Evolutionary conservation across 495 filamentous ascomycete genomes (phyloP).

Genomic region (Penicillium odoratum): DNA sequence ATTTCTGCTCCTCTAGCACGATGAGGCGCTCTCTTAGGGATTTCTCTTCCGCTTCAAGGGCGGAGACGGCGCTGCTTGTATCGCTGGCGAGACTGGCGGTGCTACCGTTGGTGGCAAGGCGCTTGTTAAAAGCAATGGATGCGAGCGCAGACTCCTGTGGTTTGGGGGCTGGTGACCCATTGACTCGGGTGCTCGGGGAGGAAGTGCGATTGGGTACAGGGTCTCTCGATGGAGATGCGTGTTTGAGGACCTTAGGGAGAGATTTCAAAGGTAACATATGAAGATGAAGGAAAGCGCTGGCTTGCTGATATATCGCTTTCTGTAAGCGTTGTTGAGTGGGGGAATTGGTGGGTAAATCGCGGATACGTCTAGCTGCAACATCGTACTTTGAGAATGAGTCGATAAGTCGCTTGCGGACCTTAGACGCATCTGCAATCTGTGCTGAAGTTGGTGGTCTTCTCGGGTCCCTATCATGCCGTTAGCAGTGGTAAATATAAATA

Average conservation of each 20-base stretch:
- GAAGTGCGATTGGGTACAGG: conserved; percentile 27
- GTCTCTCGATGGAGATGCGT: conserved; percentile 53
- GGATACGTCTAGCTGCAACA: conserved; percentile 76
- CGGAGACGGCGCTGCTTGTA: conserved; percentile 64
- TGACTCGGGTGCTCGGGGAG: conserved; percentile 36
- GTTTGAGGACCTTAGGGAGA: conserved; percentile 78
- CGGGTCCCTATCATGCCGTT: conserved; percentile 53
- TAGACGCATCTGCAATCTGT: conserved; percentile 84
- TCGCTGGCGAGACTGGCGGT: conserved; percentile 57
- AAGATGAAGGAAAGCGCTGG: conserved; percentile 80
- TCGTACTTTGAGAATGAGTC: conserved; percentile 93
- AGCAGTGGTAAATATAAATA: background rate
- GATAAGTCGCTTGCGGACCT: conserved; percentile 85
- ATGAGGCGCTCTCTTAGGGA: conserved; percentile 79
- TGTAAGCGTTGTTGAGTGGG: conserved; percentile 76
- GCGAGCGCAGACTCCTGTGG: conserved; percentile 52
- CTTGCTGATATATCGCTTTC: conserved; percentile 79
- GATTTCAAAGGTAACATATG: conserved; percentile 92
- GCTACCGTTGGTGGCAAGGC: conserved; percentile 51
- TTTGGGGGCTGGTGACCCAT: conserved; percentile 27
- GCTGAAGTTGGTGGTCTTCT: conserved; percentile 69
- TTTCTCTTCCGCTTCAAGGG: conserved; percentile 83
- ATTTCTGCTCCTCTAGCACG: conserved; percentile 92
- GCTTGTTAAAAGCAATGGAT: conserved; percentile 56
- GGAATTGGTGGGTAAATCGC: conserved; percentile 71